Evolutionary conservation across 306 rosid genomes (phyloP).

Genomic region (Malus sieversii): DNA sequence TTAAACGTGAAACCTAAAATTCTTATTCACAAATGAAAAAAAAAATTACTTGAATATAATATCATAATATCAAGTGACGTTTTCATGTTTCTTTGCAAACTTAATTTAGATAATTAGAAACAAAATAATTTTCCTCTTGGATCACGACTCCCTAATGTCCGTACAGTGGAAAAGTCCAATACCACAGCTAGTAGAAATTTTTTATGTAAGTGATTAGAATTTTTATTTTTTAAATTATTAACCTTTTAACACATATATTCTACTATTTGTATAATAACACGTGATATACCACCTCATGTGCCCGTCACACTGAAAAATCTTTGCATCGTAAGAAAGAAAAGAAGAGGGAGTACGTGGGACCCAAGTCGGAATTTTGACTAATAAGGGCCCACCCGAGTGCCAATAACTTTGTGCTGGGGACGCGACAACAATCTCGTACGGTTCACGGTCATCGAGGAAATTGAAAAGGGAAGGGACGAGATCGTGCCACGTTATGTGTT

Average conservation of each 20-base stretch:
- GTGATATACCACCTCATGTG: too few relatives aligned
- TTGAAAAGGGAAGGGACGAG: not conserved
- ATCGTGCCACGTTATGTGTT: not conserved
- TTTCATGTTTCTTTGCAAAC: too few relatives aligned
- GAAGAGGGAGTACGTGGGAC: not conserved
- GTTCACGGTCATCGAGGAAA: not conserved
- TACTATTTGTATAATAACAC: too few relatives aligned
- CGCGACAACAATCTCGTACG: conserved; percentile 5
- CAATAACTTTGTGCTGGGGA: not conserved
- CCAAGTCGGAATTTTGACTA: not conserved
- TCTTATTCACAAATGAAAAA: too few relatives aligned
- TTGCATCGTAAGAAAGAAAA: not conserved
- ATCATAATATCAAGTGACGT: too few relatives aligned
- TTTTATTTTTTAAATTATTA: too few relatives aligned
- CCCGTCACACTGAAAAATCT: too few relatives aligned
- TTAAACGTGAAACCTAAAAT: too few relatives aligned
- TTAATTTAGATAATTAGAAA: too few relatives aligned
- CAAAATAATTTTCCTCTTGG: too few relatives aligned
- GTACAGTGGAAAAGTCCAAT: not conserved
- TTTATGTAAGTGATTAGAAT: too few relatives aligned
- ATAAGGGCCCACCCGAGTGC: not conserved
- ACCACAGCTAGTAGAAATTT: not conserved
- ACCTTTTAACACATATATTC: rapidly evolving
- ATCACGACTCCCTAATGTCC: not conserved
- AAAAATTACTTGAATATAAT: too few relatives aligned